Base-by-base conservation (phyloP, 2,329 filamentous ascomycete species). In the Tolypocladium tropicale region DNA sequence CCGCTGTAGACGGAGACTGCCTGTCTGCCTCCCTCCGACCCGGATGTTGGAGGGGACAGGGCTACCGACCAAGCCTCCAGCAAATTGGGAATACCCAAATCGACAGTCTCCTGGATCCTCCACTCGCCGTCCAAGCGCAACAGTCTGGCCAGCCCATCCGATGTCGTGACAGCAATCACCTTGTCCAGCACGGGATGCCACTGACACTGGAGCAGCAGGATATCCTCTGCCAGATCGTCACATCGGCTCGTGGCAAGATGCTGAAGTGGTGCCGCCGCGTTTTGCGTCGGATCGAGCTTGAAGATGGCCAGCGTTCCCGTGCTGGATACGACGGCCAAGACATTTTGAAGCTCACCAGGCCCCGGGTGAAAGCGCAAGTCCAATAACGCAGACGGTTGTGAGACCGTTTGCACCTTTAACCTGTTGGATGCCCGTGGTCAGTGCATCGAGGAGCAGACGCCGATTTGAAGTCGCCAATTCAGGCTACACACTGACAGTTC, bases 361-460 rank as follows among this genome's bases (percentile, higher is more conserved):
- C 51, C 48, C 16, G 81, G 82, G 58, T 86, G 83, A 69, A 96
- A 97, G 63, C 92, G 89, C 33, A 96, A 75, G 67, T 96, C 92
- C 54, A 96, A 79, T 32, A 96, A 80, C 6, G 90, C 92, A 54
- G 85, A 90, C 4, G 84, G 80, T 25, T 88, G 83, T 6, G 74
- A 65, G 5, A 85, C 60, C 1, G 79, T 85, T 65, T 89, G 82
- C 5, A 86, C 64, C 56, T 55, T 52, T 32, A 36, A 49, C 34
- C 60, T 61, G 49, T 54, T 55, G 18, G 33, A 23, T 21, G n/a
- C 28, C 54, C 36, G n/a, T 16, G 6, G 39, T 52, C 37, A 54
- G 33, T 18, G 11, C 12, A 14, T 30, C 11, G n/a, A 48, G 16
- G 16, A n/a, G 9, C 16, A 49, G 46, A 32, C 16, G 25, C 25